Base-by-base conservation (phyloP, 176 grass and related monocot species). In the Aegilops tauschii region DNA sequence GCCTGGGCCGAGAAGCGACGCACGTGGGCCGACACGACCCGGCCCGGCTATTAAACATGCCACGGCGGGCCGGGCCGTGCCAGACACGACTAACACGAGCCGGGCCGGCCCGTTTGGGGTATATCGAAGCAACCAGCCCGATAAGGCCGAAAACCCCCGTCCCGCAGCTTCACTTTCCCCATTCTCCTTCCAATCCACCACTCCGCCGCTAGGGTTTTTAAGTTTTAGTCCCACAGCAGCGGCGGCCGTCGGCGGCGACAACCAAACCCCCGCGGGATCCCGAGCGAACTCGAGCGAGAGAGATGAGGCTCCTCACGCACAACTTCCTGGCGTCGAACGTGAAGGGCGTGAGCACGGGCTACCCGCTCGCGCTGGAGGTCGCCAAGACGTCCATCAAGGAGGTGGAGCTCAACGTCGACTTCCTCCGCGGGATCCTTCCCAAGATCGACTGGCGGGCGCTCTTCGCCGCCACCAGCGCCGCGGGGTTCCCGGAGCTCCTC, bases 381-480 rank as follows among this genome's bases (percentile, higher is more conserved):
- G 68, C 85, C 69, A 95, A 93, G 82, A 88, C 85, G 76, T 79
- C 89, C 68, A 86, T 88, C 82, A 98, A 96, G 92, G 97, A 96
- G 88, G 94, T 92, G 82, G 97, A 98, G 6, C 90, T 96, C 85
- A 98, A 91, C 97, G 82, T 87, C 82, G 97, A 96, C 66, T 98
- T 98, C 92, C 92, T 98, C 87, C 92, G 94, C 79, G 90, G 89
- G 61, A 72, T 98, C 69, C 95, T 98, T 76, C 83, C 86, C 32
- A 98, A 96, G 93, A 85, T 98, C 90, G 94, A 98, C 84, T 98
- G 94, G 94, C 61, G 79, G 59, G 92, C 97, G 69, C 92, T 98
- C 28, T 84, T 88, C 36, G 89, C 56, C 52, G 97, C 94, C 65
- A 73, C 93, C 31, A 76, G 87, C 32, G 54, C 84, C 32, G 37